Conservation (phyloP, 2,329 filamentous ascomycete species). For the Aspergillus amoenus region DNA sequence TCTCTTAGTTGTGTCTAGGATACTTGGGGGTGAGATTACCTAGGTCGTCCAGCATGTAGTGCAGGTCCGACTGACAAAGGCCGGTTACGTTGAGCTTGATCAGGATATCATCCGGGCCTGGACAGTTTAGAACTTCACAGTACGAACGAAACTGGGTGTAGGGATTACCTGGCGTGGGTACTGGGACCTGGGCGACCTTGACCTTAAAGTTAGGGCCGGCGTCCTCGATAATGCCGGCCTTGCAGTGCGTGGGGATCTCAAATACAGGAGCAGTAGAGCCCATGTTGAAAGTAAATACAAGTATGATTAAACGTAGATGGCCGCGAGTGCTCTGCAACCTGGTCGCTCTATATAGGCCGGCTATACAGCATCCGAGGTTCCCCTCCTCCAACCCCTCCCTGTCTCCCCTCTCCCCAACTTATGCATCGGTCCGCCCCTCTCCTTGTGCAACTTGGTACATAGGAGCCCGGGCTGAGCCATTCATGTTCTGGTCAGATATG, state of each 20-base stretch:
- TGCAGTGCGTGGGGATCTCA: constrained; percentile 49
- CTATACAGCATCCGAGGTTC: constrained; percentile 1
- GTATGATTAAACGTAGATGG: not conserved
- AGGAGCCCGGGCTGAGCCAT: too few relatives aligned
- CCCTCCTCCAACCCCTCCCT: not conserved
- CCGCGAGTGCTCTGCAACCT: not conserved
- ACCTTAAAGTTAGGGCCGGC: constrained; percentile 51
- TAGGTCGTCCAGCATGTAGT: constrained; percentile 58
- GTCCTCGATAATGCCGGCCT: constrained; percentile 52
- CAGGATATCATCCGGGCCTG: constrained; percentile 56
- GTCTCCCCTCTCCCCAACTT: not conserved
- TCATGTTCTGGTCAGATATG: not conserved
- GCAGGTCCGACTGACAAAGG: constrained; percentile 58
- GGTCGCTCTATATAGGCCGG: not conserved
- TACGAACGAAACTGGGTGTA: too few relatives aligned
- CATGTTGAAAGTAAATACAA: not conserved
- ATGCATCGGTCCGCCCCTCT: not conserved
- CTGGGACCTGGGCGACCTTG: constrained; percentile 49
- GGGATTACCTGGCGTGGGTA: constrained; percentile 48
- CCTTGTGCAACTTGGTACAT: too few relatives aligned
- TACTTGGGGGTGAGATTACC: constrained; percentile 34
- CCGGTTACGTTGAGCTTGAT: constrained; percentile 59
- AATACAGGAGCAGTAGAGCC: constrained; percentile 3
- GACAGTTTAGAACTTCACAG: not conserved
- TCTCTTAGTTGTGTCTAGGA: not conserved